Base-by-base conservation (phyloP, 805 yeast species). In the Candida morakotiae region DNA sequence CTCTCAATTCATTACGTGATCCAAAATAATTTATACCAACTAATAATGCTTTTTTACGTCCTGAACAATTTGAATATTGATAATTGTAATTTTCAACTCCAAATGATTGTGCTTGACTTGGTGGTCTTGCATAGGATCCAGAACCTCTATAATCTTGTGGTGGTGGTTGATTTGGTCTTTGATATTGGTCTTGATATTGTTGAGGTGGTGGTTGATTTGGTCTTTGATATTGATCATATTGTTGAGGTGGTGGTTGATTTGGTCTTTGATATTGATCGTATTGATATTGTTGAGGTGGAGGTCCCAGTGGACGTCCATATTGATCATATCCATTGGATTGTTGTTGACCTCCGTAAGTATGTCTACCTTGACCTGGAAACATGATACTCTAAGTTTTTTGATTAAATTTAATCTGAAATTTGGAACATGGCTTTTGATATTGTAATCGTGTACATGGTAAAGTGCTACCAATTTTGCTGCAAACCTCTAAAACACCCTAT, bases 1-100 rank as follows among this genome's bases (percentile, higher is more conserved):
- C 95, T 30, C 79, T 67, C 32, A 87, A 61, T 43, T 69, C 74
- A 51, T 77, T 81, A 34, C 55, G 58, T 3, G 81, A 61, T 5
- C 88, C 88, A 42, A 75, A 67, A 58, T 87, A 87, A 61, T 87
- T 87, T 56, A 83, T 80, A 9, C 95, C 95, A 39, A 87, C 69
- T 34, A 85, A 53, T 38, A 87, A 55, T 2, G 95, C 95, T 59
- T 86, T 87, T 43, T 79, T 73, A 23, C 69, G 67, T 10, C 95
- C 94, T 4, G 75, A 62, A 64, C 89, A 82, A 49, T 77, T 73
- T 9, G 91, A 81, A 56, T 80, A 80, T 52, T 78, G 81, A 49
- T 64, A 75, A 14, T 63, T 67, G 49, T 55, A 44, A n/a, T 45
- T 43, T 9, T 42, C 45, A 14, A 43, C 50, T 2, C 50, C 49